These are phyloP conservation scores for Syzygium aqueum DNA, from an alignment of 345 rosid species.

Conservation along the genomic window DNA sequence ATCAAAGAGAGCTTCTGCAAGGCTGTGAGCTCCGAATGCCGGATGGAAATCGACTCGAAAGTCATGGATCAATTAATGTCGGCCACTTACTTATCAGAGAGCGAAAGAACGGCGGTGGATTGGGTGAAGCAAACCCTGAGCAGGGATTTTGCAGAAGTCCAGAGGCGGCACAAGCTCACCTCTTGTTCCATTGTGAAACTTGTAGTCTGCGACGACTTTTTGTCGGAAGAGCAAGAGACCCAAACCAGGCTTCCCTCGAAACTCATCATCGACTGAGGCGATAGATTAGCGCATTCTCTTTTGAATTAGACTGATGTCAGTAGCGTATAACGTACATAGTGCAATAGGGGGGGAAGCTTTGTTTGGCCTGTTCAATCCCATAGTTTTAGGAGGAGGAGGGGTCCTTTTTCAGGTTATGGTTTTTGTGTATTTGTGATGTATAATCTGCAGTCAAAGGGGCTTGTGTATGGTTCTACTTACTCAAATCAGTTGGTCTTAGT, in stretches of 20 bases:
- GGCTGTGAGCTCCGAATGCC: slow-evolving; percentile 20
- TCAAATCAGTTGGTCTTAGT: not conserved
- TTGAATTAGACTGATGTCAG: slow-evolving; percentile 2
- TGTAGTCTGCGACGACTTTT: slow-evolving; percentile 9
- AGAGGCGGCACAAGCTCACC: slow-evolving; percentile 26
- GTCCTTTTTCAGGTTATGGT: not conserved
- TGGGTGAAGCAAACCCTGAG: slow-evolving; percentile 38
- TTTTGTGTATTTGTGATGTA: not conserved
- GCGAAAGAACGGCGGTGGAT: slow-evolving; percentile 18
- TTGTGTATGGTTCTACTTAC: not conserved
- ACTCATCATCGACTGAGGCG: slow-evolving; percentile 10
- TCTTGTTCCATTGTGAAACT: slow-evolving; percentile 32
- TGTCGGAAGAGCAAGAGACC: slow-evolving; percentile 1
- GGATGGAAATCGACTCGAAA: slow-evolving; percentile 30
- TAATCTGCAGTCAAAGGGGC: not conserved
- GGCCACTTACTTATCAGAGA: slow-evolving; percentile 31
- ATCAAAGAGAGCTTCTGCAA: slow-evolving; percentile 23
- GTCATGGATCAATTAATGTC: slow-evolving; percentile 52
- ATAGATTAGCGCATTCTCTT: not conserved
- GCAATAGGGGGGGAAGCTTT: not conserved
- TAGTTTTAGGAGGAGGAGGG: not conserved
- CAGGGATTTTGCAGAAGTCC: slow-evolving; percentile 25
- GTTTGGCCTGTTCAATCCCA: not conserved
- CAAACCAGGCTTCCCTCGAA: slow-evolving; percentile 19
- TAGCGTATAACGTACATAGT: not conserved